phyloP scores from a whole-genome alignment of 805 yeast species.

The Candida tallmaniae region DNA sequence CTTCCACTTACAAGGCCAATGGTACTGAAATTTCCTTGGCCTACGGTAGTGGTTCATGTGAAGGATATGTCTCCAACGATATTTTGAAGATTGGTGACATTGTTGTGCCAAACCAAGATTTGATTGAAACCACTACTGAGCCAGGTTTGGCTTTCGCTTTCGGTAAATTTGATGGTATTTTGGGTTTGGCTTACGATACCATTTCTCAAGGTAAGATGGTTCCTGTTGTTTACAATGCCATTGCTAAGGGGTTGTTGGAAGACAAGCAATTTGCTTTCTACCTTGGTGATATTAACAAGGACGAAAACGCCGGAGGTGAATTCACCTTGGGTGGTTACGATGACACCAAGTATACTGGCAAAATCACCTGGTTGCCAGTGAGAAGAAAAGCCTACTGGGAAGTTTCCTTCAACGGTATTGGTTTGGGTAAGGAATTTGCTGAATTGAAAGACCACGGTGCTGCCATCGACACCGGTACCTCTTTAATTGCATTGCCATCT shows the following conservation, averaged over 20 bases:
- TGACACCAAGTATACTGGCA: slow-evolving; percentile 68
- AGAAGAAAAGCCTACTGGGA: slow-evolving; percentile 99
- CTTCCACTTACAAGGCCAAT: slow-evolving; percentile 81
- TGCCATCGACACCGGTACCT: slow-evolving; percentile 98
- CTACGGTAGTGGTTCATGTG: slow-evolving; percentile 91
- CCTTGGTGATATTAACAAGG: slow-evolving; percentile 71
- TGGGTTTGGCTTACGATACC: slow-evolving; percentile 91
- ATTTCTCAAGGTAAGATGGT: slow-evolving; percentile 85
- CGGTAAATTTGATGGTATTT: slow-evolving; percentile 97
- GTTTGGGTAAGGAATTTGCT: slow-evolving; percentile 90
- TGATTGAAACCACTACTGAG: slow-evolving; percentile 96
- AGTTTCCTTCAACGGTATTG: slow-evolving; percentile 86
- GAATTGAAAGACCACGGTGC: slow-evolving; percentile 83
- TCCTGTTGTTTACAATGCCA: slow-evolving; percentile 92
- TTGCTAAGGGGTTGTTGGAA: slow-evolving; percentile 76
- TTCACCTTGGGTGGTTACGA: slow-evolving; percentile 96
- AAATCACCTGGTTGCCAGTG: slow-evolving; percentile 92
- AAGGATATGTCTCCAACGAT: slow-evolving; percentile 90
- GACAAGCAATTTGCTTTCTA: slow-evolving; percentile 84
- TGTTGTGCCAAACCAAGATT: slow-evolving; percentile 81
- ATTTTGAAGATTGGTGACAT: slow-evolving; percentile 77
- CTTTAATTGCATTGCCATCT: slow-evolving; percentile 90
- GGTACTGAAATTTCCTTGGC: slow-evolving; percentile 82
- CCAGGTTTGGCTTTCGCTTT: slow-evolving; percentile 98
- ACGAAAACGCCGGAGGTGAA: slow-evolving; percentile 74